Base-by-base conservation (phyloP, 1,284 basidiomycete genomes). In the Cryptococcus hybrid region DNA sequence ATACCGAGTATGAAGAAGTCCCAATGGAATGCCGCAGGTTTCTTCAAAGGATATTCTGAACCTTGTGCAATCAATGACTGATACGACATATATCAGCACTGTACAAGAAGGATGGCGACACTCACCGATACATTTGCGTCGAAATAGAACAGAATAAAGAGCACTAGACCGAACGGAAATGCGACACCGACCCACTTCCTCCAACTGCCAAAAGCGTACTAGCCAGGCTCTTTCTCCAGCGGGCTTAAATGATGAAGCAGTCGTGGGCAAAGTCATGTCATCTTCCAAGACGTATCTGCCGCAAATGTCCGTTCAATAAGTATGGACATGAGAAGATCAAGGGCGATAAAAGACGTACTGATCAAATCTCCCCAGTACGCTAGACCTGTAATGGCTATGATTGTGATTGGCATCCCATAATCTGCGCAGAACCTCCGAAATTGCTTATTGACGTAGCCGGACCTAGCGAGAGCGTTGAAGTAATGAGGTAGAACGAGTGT, bases 1-100 rank as follows among this genome's bases (percentile, higher is more conserved):
- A 95, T 82, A 3, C 94, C 95, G 12, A 99, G 84, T 3, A 91
- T 73, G 62, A 89, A 77, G 66, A 86, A 80, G 68, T 88, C 87
- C 87, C 80, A 93, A 68, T 97, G 92, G 73, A 97, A 97, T 0
- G 91, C 94, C 0, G 93, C 88, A 1, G 94, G 93, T 68, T 95
- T 94, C 34, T 85, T 84, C 3, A 99, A 82, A 0, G 94, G 93
- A 69, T 92, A 97, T 60, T 89, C 86, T 2, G 90, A 86, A 1
- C 90, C 88, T 78, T 98, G 94, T 0, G 94, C 92, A 81, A 97
- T 97, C 43, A 98, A 79, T 7, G 87, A 90, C 89, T 89, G 49
- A 37, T 30, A 9, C 38, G 42, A 34, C 7, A 11, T 4, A 49
- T 5, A 39, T 35, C 34, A 7, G 48, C 15, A 39, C 3, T 9